Percentiles rank a stretch among this genome's conserved stretches.
Evolutionary conservation across 192 early-diverging fungal genomes (phyloP).

Genomic region (Coemansia sp.): DNA sequence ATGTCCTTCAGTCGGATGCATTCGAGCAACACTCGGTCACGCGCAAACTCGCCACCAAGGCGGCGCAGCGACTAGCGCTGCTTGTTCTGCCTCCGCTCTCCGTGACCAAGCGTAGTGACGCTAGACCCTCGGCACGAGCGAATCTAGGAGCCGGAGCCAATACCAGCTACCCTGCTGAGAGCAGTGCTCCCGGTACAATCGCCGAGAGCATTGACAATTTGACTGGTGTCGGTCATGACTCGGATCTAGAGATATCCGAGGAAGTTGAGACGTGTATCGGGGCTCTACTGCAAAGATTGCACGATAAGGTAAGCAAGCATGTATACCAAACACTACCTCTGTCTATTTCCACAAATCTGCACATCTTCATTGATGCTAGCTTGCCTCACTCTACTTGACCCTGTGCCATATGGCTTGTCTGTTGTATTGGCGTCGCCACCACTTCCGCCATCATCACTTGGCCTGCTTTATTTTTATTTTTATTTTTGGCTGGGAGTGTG

Average conservation of each 20-base stretch:
- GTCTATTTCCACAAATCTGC: neutral
- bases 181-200: neutral
- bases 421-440: neutral
- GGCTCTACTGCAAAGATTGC: constrained; percentile 79
- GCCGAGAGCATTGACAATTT: neutral
- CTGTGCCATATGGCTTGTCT: constrained; percentile 4
- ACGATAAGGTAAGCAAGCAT: constrained; percentile 69
- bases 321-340: neutral
- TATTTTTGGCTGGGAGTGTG: neutral
- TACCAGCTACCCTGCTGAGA: neutral
- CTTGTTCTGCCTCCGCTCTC: constrained; percentile 73
- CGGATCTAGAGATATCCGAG: constrained; percentile 78
- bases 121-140: constrained; percentile 19
- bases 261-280: constrained; percentile 84
- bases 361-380: neutral
- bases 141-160: constrained; percentile 18
- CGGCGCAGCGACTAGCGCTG: constrained; percentile 84
- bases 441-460: neutral
- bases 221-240: constrained; percentile 21
- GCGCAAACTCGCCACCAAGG: constrained; percentile 81
- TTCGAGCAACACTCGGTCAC: constrained; percentile 74
- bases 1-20: constrained; percentile 49
- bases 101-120: constrained; percentile 66
- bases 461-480: neutral
- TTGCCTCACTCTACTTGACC: neutral